phyloP scores from a whole-genome alignment of 2,329 filamentous ascomycete genomes.

The Aspergillus sclerotialis region DNA sequence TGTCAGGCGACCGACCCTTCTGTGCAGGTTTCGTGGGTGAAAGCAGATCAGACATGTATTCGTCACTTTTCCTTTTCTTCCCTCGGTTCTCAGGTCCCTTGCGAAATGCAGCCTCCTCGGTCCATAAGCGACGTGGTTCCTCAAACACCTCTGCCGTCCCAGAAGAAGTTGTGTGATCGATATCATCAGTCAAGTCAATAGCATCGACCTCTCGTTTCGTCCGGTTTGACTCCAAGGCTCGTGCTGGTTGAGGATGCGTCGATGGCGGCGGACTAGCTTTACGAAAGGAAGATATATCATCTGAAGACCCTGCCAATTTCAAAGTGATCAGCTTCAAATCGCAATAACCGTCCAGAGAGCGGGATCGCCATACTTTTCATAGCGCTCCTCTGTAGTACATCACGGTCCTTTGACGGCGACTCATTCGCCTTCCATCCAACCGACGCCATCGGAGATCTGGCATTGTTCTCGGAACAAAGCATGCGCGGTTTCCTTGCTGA shows the following conservation, averaged over 20 bases:
- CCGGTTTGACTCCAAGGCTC: conserved; percentile 8
- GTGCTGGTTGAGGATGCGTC: conserved; percentile 15
- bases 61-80: conserved; percentile 45
- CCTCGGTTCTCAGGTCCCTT: conserved; percentile 33
- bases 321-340: conserved; percentile 6
- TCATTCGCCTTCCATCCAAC: conserved; percentile 11
- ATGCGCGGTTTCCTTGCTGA: conserved; percentile 35
- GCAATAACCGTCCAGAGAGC: neutral
- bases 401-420: conserved; percentile 5
- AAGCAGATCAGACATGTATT: conserved; percentile 33
- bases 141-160: conserved; percentile 34
- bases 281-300: conserved; percentile 12
- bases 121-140: conserved; percentile 37
- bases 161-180: conserved; percentile 31
- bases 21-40: conserved; percentile 23
- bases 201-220: conserved; percentile 32
- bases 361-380: conserved; percentile 18
- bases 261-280: conserved; percentile 9
- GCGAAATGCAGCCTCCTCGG: conserved; percentile 35
- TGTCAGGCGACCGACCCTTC: conserved; percentile 16
- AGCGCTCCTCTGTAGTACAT: conserved; percentile 3
- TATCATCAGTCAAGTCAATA: conserved; percentile 38
- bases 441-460: conserved; percentile 12
- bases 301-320: conserved; percentile 8
- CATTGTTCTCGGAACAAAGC: conserved; percentile 23